phyloP scores from a whole-genome alignment of 108 stramenopile genomes.

The Aurantiochytrium sp. region DNA sequence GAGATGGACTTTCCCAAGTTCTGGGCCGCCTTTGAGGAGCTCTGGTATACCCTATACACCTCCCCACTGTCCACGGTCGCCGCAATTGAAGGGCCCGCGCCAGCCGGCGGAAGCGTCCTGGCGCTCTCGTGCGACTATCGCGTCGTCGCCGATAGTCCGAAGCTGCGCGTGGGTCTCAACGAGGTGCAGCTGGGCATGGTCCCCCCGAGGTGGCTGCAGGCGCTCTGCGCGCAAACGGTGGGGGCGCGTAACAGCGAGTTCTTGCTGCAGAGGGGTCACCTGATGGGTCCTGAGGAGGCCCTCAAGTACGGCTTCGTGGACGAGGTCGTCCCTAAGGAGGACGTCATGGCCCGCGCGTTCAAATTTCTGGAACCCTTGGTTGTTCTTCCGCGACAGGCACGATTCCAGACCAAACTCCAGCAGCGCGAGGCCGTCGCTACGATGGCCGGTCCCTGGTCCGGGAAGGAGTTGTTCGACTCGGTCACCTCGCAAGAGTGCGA shows the following conservation, averaged over 20 bases:
- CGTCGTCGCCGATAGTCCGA: neutral
- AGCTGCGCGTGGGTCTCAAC: neutral
- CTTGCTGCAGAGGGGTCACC: neutral
- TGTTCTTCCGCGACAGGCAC: neutral
- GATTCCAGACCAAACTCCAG: neutral
- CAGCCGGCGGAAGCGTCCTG: neutral
- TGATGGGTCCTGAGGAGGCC: neutral
- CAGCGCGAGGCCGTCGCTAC: neutral
- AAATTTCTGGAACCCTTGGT: neutral
- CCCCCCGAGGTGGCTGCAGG: neutral
- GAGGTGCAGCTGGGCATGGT: conserved; percentile 21
- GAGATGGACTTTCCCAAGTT: neutral
- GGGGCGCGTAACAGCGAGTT: neutral
- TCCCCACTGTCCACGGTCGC: neutral
- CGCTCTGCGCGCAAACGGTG: neutral
- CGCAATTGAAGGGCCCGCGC: neutral
- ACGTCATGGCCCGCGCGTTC: neutral
- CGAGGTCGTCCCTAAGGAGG: neutral
- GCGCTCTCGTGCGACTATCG: conserved; percentile 24
- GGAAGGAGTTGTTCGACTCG: neutral
- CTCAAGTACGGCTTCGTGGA: conserved; percentile 28
- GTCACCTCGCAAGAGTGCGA: neutral
- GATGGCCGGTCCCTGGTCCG: neutral
- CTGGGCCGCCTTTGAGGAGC: neutral
- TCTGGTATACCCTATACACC: neutral